Evolutionary conservation across 495 filamentous ascomycete species (phyloP).

Genomic region (Podospora bellae-mahoneyi): DNA sequence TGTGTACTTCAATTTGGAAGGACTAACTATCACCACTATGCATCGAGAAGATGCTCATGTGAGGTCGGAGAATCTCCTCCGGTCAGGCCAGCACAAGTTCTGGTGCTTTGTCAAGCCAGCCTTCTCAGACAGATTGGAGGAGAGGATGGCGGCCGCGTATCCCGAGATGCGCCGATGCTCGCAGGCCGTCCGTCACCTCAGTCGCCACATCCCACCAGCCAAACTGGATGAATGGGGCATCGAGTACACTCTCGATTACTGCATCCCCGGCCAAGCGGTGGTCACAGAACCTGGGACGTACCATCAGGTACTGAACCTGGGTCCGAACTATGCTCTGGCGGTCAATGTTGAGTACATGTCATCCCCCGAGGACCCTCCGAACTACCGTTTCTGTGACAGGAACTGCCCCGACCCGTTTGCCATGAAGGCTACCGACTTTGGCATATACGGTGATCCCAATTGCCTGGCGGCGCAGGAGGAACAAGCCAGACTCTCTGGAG

Average conservation of each 20-base stretch:
- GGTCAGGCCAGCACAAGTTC: slow-evolving; percentile 35
- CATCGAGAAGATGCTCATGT: slow-evolving; percentile 37
- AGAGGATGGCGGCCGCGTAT: slow-evolving; percentile 25
- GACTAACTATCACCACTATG: slow-evolving; percentile 36
- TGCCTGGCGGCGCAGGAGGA: background rate
- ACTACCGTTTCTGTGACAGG: slow-evolving; percentile 31
- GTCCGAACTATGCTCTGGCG: slow-evolving; percentile 35
- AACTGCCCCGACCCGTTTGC: slow-evolving; percentile 32
- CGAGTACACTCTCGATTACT: slow-evolving; percentile 37
- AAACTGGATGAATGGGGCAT: slow-evolving; percentile 33
- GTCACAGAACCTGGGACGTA: slow-evolving; percentile 36
- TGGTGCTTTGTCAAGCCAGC: slow-evolving; percentile 37
- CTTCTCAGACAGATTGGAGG: slow-evolving; percentile 25
- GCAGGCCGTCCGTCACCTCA: slow-evolving; percentile 35
- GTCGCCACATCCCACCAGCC: slow-evolving; percentile 32
- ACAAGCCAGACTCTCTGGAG: background rate
- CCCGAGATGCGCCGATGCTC: slow-evolving; percentile 33
- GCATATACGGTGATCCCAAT: slow-evolving; percentile 16
- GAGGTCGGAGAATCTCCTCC: slow-evolving; percentile 34
- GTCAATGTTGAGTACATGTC: slow-evolving; percentile 36
- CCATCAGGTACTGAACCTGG: slow-evolving; percentile 37
- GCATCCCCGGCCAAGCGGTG: slow-evolving; percentile 33
- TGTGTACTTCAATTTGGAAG: slow-evolving; percentile 35
- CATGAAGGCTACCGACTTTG: slow-evolving; percentile 31
- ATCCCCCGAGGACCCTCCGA: slow-evolving; percentile 28